Evolutionary conservation across 2,329 filamentous ascomycete species (phyloP), one percentile per base, ranked within the genome.

Genomic region (Herpotrichia juniperi): DNA sequence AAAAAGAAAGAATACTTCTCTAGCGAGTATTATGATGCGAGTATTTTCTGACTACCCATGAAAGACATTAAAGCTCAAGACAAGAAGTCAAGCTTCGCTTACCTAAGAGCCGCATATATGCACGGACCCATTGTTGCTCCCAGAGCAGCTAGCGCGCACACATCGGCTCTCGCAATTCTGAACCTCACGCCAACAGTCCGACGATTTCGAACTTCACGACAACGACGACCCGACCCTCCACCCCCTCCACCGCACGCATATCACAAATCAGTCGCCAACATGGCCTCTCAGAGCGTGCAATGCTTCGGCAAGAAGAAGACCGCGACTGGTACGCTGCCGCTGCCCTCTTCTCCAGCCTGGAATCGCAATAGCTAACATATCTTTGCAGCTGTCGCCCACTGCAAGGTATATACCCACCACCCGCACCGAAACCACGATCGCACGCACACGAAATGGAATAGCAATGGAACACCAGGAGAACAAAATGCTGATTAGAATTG

Each of bases 301-400:
- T 96, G 92, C 90, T 97, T 97, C 90, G 93, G 93, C 88, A 97
- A 97, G 89, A 81, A 81, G 78, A 81, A 80, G 77, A 81, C 78
- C 56, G 79, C 79, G 64, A 81, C 79, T 60, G 71, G 71, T 74
- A 72, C 51, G 71, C 56, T 46, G 39, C 26, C 42, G 39, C 40
- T 35, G 25, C 35, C 25, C 42, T 40, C n/a, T 21, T 28, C 31
- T 16, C 40, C 40, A 49, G 30, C 32, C 10, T 24, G 32, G 16
- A 21, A 28, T 10, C 9, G 47, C 34, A 56, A 48, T 50, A 48
- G 62, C 73, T 76, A 66, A 75, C 62, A 57, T 58, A 66, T 62
- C 63, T 52, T 53, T 71, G 69, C 76, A 85, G 91, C 91, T 73
- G 91, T 96, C 82, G 91, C 91, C 79, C 90, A 93, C 84, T 93